These are phyloP conservation scores for Aschersonia sp. DNA, from an alignment of 2,329 filamentous ascomycete species.

Conservation along the genomic window DNA sequence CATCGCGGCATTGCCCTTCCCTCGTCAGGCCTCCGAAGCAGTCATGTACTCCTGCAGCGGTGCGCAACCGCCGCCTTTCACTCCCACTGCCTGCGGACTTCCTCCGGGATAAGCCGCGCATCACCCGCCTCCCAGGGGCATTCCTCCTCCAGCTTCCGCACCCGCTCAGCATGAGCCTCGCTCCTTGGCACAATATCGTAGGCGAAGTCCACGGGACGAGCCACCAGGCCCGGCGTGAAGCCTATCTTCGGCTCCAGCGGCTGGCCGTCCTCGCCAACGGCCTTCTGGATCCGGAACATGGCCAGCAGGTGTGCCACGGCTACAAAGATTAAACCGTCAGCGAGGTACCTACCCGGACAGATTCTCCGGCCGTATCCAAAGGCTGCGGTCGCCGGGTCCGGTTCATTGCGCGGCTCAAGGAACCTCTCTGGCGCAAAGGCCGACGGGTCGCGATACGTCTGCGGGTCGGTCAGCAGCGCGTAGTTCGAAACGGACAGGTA, in stretches of 20 bases:
- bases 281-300: constrained; percentile 24
- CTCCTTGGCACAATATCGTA: constrained; percentile 3
- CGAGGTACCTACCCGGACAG: constrained; percentile 19
- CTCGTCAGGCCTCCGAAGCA: too few species aligned
- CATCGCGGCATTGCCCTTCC: too few species aligned
- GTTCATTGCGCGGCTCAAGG: constrained; percentile 12
- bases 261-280: constrained; percentile 16
- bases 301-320: constrained; percentile 26
- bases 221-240: constrained; percentile 1
- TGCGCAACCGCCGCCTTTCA: too few species aligned
- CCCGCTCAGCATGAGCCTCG: background rate
- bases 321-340: constrained; percentile 15
- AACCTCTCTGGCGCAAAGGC: background rate
- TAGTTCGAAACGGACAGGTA: background rate
- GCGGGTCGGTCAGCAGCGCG: background rate
- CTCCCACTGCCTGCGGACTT: background rate
- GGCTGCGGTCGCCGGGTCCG: constrained; percentile 10
- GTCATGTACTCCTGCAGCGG: too few species aligned
- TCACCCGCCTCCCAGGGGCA: background rate
- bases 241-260: constrained; percentile 13
- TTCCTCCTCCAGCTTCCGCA: background rate
- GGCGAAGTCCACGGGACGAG: constrained; percentile 1
- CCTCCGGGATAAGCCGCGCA: background rate
- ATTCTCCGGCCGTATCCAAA: constrained; percentile 22
- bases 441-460: background rate